Evolutionary conservation across 2,329 filamentous ascomycete genomes (phyloP).

Genomic region (Phyllosticta citribraziliensis): DNA sequence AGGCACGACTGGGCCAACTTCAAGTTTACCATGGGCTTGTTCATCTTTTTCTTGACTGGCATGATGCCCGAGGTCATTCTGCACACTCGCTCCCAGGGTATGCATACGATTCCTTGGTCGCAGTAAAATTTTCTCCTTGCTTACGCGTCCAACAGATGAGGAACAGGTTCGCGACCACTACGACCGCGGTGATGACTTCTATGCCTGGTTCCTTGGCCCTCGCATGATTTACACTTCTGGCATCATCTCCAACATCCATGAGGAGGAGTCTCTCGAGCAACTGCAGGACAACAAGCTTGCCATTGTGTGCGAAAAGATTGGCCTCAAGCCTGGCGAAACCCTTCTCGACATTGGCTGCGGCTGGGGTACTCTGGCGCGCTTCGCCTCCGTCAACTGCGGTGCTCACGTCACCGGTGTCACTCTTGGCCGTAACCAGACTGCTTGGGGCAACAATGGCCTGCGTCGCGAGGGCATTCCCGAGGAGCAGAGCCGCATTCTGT

Average conservation of each 20-base stretch:
- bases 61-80: constrained; percentile 87
- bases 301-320: constrained; percentile 93
- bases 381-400: constrained; percentile 85
- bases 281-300: constrained; percentile 96
- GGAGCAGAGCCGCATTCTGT: constrained; percentile 82
- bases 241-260: constrained; percentile 77
- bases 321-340: constrained; percentile 66
- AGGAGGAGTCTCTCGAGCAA: constrained; percentile 85
- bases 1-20: constrained; percentile 96
- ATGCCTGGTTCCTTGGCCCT: constrained; percentile 94
- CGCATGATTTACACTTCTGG: constrained; percentile 99
- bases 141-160: constrained; percentile 56
- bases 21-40: constrained; percentile 74
- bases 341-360: constrained; percentile 95
- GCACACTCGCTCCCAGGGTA: constrained; percentile 82
- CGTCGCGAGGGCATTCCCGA: constrained; percentile 73
- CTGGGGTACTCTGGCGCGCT: constrained; percentile 93
- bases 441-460: constrained; percentile 88
- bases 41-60: constrained; percentile 78
- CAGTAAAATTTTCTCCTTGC: background rate
- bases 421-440: constrained; percentile 90
- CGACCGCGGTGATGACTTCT: constrained; percentile 96
- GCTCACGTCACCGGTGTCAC: constrained; percentile 82
- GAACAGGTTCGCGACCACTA: constrained; percentile 97
- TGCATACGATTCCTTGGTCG: constrained; percentile 14